Conservation (phyloP, 257 asterid genomes). For the Solanum piurae region DNA sequence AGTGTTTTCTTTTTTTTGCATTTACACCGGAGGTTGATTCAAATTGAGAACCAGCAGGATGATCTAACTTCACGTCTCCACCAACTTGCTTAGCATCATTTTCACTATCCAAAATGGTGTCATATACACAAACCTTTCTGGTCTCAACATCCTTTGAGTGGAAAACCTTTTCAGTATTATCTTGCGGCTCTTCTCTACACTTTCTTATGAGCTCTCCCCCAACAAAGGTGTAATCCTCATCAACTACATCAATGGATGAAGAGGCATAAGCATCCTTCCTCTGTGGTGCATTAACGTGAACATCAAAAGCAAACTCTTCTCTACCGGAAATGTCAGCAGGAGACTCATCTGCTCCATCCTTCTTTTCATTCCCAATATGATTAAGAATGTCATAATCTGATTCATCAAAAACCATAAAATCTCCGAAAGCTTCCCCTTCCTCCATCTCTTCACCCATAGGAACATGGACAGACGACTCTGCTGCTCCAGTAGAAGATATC, state of each 20-base stretch:
- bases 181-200: constrained; percentile 12
- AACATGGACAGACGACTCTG: constrained; percentile 18
- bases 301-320: constrained; percentile 13
- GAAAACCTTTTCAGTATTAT: constrained; percentile 9
- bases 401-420: constrained; percentile 21
- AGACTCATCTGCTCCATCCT: constrained; percentile 13
- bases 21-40: constrained; percentile 19
- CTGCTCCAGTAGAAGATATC: constrained; percentile 23
- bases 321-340: constrained; percentile 13
- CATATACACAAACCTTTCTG: constrained; percentile 4
- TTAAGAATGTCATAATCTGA: constrained; percentile 28
- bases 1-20: constrained; percentile 29
- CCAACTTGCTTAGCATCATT: background rate
- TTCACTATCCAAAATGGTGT: constrained; percentile 1
- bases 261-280: constrained; percentile 11
- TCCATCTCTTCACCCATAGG: constrained; percentile 42
- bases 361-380: constrained; percentile 18
- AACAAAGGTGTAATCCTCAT: constrained; percentile 11
- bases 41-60: constrained; percentile 5
- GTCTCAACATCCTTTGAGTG: constrained; percentile 15
- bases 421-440: constrained; percentile 76
- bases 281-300: constrained; percentile 9
- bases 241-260: constrained; percentile 3
- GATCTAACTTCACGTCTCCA: constrained; percentile 1
- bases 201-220: constrained; percentile 14